Percentiles rank a stretch among this genome's conserved stretches.
phyloP scores from a whole-genome alignment of 2,329 filamentous ascomycete species.

The Calonectria multiphialidica region DNA sequence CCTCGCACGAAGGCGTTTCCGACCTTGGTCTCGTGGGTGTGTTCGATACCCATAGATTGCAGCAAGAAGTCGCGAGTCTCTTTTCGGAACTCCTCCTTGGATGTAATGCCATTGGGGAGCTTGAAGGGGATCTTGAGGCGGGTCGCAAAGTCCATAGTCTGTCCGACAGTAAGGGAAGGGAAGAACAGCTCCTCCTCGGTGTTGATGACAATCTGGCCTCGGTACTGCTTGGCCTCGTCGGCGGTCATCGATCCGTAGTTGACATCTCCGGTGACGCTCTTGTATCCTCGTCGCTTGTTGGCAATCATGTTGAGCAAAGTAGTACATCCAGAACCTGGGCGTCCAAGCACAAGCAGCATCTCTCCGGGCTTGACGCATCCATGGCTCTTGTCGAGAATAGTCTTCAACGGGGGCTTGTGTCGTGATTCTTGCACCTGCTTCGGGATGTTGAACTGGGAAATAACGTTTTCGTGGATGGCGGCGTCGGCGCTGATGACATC shows the following conservation, averaged over 20 bases:
- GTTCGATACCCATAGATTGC: constrained; percentile 67
- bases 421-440: constrained; percentile 64
- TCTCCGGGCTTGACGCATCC: constrained; percentile 80
- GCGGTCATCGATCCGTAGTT: constrained; percentile 65
- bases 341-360: constrained; percentile 77
- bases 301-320: constrained; percentile 78
- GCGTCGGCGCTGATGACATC: constrained; percentile 71
- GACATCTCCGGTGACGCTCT: constrained; percentile 69
- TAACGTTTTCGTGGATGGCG: constrained; percentile 74
- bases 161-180: constrained; percentile 76
- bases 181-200: constrained; percentile 77
- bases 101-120: constrained; percentile 57
- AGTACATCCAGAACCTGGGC: constrained; percentile 78
- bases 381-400: constrained; percentile 73
- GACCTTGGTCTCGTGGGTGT: constrained; percentile 74
- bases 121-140: constrained; percentile 67
- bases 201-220: constrained; percentile 75
- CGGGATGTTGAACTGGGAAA: constrained; percentile 69
- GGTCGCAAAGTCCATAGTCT: constrained; percentile 79
- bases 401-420: constrained; percentile 69
- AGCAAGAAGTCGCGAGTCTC: constrained; percentile 67
- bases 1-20: constrained; percentile 76
- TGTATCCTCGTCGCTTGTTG: constrained; percentile 72
- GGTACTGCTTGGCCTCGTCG: constrained; percentile 62
- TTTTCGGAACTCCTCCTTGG: constrained; percentile 58